These are phyloP conservation scores for Linum lewisii DNA, from an alignment of 345 rosid genomes.

Conservation along the genomic window DNA sequence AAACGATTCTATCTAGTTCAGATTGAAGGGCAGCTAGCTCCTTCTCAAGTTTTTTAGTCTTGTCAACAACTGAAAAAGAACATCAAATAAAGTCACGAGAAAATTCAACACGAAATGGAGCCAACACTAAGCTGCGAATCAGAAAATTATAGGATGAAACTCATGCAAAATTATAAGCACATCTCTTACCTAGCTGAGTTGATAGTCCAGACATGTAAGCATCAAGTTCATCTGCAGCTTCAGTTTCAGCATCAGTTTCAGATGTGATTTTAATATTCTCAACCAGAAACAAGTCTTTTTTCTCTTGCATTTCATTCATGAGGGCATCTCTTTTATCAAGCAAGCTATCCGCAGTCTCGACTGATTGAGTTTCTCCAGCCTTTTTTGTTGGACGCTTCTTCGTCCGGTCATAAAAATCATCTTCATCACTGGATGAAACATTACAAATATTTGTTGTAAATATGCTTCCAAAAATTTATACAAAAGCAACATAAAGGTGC, in stretches of 20 bases:
- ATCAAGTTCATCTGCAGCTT: constrained; percentile 76
- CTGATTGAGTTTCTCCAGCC: constrained; percentile 42
- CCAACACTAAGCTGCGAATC: background rate
- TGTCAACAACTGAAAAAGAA: constrained; percentile 55
- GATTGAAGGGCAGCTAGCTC: constrained; percentile 60
- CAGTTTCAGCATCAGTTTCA: constrained; percentile 35
- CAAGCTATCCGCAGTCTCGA: constrained; percentile 91
- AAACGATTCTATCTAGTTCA: constrained; percentile 57
- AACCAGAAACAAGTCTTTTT: constrained; percentile 34
- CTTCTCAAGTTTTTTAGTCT: constrained; percentile 47
- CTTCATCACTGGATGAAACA: constrained; percentile 59
- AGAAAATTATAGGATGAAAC: background rate
- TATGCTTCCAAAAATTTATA: background rate
- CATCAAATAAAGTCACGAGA: background rate
- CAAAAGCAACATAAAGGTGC: too few species aligned
- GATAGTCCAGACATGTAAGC: constrained; percentile 89
- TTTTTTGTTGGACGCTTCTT: constrained; percentile 47
- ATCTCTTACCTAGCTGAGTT: constrained; percentile 58
- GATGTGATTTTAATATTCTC: constrained; percentile 59
- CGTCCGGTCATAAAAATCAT: constrained; percentile 94
- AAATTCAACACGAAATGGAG: background rate
- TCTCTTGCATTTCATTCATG: constrained; percentile 54
- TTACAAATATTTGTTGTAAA: constrained; percentile 8
- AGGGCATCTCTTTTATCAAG: constrained; percentile 73
- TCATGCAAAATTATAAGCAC: background rate